phyloP scores from a whole-genome alignment of 805 yeast genomes.

The Wickerhamiella kazuoi region DNA sequence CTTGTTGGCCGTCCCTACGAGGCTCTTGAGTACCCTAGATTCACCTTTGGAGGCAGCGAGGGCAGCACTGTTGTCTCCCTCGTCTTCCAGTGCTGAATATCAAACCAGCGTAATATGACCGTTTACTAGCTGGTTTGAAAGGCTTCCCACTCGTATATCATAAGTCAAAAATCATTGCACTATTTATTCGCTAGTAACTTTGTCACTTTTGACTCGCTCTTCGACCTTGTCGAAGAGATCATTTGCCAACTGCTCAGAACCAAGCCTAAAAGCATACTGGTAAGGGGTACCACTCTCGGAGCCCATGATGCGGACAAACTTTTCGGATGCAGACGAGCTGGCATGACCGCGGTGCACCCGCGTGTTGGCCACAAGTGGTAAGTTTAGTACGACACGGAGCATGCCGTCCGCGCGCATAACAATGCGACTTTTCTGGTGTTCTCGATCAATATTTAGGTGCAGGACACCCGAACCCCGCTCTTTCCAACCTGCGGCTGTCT shows the following conservation, averaged over 20 bases:
- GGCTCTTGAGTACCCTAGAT: slow-evolving; percentile 56
- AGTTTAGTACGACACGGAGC: slow-evolving; percentile 63
- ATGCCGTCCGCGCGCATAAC: slow-evolving; percentile 87
- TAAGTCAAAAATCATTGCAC: background rate
- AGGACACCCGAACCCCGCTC: slow-evolving; percentile 83
- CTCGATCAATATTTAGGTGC: slow-evolving; percentile 43
- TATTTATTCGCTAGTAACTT: background rate
- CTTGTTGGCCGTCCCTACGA: slow-evolving; percentile 41
- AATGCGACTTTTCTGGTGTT: slow-evolving; percentile 34
- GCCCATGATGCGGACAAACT: slow-evolving; percentile 60
- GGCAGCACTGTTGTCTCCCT: slow-evolving; percentile 82
- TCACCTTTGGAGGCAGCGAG: slow-evolving; percentile 73
- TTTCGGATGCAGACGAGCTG: slow-evolving; percentile 68
- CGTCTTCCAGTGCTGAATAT: slow-evolving; percentile 33
- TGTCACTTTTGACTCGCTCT: background rate
- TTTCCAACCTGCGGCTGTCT: slow-evolving; percentile 71
- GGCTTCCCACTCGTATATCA: too few relatives aligned
- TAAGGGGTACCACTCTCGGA: slow-evolving; percentile 50
- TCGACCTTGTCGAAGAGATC: slow-evolving; percentile 30
- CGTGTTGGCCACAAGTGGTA: slow-evolving; percentile 44
- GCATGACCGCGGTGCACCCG: slow-evolving; percentile 65
- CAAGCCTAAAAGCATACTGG: slow-evolving; percentile 68
- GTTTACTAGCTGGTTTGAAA: too few relatives aligned
- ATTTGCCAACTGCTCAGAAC: slow-evolving; percentile 41
- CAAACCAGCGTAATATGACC: background rate